These are phyloP conservation scores for Mollisiaceae sp. DNA, from an alignment of 2,329 filamentous ascomycete genomes.

Conservation along the genomic window DNA sequence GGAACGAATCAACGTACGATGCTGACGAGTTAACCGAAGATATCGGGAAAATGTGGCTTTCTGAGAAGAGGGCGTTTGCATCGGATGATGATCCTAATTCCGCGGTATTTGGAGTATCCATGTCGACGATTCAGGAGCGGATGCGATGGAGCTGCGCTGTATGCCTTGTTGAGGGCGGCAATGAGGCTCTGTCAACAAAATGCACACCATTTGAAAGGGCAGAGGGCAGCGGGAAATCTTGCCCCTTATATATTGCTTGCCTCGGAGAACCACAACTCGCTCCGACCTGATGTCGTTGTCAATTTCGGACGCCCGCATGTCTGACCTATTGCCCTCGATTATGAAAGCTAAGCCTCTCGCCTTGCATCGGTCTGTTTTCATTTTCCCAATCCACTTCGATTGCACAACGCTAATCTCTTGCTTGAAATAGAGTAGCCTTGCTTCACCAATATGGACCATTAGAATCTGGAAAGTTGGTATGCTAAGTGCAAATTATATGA, in stretches of 20 bases:
- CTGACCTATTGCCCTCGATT: neutral
- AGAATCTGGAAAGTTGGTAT: neutral
- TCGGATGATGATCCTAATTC: neutral
- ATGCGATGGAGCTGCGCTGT: neutral
- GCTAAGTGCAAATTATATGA: neutral
- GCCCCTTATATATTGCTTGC: neutral
- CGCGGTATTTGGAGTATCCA: neutral
- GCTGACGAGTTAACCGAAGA: neutral
- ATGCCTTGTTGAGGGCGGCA: neutral
- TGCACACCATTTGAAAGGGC: neutral
- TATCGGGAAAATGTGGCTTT: neutral
- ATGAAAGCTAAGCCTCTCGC: neutral
- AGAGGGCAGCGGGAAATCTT: neutral
- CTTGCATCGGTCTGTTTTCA: neutral
- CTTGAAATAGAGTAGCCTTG: neutral
- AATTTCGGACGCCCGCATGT: neutral
- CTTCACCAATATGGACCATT: neutral
- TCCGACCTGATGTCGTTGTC: neutral
- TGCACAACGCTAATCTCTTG: neutral
- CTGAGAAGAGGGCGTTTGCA: conserved; percentile 5
- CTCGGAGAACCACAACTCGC: neutral
- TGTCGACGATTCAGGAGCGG: neutral
- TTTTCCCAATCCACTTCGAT: neutral
- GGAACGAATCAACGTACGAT: neutral
- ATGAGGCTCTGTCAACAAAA: conserved; percentile 2